Evolutionary conservation across 1,284 basidiomycete genomes (phyloP), one percentile per base, ranked within the genome.

Genomic region (Boletus mariae): DNA sequence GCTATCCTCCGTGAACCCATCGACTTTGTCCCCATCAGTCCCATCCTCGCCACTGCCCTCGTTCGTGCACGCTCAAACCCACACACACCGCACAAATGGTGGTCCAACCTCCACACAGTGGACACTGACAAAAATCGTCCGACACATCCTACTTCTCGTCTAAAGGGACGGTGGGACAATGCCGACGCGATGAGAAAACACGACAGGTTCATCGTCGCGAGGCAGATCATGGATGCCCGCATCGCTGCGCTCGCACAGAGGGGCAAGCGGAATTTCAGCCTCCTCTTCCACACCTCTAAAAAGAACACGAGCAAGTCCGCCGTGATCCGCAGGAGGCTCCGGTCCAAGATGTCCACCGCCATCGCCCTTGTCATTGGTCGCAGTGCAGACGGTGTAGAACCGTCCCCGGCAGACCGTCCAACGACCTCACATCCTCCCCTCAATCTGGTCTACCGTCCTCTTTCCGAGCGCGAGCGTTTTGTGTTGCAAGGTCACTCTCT

Each of bases 221-320:
- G 37, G 9, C 48, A 51, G 28, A 41, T 61, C 38, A 52, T 52
- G 2, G 46, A 61, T 20, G 46, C 45, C 5, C 51, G 35, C 17
- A 5, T 47, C 3, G 47, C 54, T 13, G 55, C 47, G 15, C 38
- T 63, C 45, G 51, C 58, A 20, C 4, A 45, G 11, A 32, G 32
- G 5, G 57, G 56, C 26, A 58, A 51, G 29, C 41, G 17, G 32
- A 57, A 54, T 38, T 31, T 67, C 45, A 47, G 56, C 23, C 50
- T 67, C 0, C 51, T 63, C 12, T 67, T 65, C 35, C 55, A 63
- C 47, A 64, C 51, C 2, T 49, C 59, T 8, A 71, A 70, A 44
- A 68, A 70, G 53, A 45, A 47, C 0, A 71, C 66, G 4, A 62
- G 59, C 49, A 71, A 66, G 40, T 60, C 55, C 2, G 56, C 41